Conservation (phyloP, 371 early-diverging fungal genomes). For the Rhizomucor miehei region DNA sequence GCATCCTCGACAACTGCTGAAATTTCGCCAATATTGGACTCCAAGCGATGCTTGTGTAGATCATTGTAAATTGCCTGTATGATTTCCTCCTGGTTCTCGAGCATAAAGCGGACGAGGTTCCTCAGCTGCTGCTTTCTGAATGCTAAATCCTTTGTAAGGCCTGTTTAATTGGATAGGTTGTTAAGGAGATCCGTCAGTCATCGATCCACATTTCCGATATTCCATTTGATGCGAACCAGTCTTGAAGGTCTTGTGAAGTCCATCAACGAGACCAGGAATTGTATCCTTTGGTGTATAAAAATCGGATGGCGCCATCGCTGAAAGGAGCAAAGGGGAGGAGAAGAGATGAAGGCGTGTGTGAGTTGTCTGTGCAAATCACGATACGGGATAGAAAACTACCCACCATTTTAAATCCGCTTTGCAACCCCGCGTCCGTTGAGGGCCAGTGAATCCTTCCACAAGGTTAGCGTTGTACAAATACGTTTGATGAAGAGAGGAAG, state of each 20-base stretch:
- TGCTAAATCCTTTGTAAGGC: conserved; percentile 53
- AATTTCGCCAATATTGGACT: conserved; percentile 60
- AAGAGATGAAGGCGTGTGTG: too few relatives aligned
- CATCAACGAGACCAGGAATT: conserved; percentile 38
- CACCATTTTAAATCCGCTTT: too few relatives aligned
- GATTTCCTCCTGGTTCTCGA: conserved; percentile 64
- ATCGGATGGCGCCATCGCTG: too few relatives aligned
- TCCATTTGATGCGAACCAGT: conserved; percentile 18
- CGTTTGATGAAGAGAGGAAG: too few relatives aligned
- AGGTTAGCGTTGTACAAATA: too few relatives aligned
- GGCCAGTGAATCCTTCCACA: too few relatives aligned
- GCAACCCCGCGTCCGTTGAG: too few relatives aligned
- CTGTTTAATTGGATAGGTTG: conserved; percentile 17
- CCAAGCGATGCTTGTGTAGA: conserved; percentile 55
- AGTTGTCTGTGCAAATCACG: too few relatives aligned
- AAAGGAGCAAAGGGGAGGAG: too few relatives aligned
- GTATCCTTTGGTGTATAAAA: conserved; percentile 10
- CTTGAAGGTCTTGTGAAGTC: conserved; percentile 49
- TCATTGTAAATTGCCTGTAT: conserved; percentile 72
- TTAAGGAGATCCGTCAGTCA: too few relatives aligned
- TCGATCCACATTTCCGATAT: too few relatives aligned
- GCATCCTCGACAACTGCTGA: conserved; percentile 64
- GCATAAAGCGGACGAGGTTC: conserved; percentile 55
- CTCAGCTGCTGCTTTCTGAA: conserved; percentile 78
- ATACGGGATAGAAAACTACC: too few relatives aligned